Evolutionary conservation across 768 basidiomycete species (phyloP).

Genomic region (Macrolepiota albuminosa): DNA sequence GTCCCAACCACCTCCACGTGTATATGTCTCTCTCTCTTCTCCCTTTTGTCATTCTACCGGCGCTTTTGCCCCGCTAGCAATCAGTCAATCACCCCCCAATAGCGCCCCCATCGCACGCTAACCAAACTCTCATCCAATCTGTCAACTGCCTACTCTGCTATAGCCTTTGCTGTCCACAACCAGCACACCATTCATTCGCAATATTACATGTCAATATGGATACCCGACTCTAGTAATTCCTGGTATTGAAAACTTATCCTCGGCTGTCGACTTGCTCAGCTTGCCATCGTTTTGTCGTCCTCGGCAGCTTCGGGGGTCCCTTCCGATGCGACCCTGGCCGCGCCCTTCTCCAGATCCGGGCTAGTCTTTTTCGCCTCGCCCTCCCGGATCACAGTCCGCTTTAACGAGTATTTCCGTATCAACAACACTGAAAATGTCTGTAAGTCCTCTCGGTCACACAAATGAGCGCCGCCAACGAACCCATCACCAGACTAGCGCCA

Average conservation of each 20-base stretch:
- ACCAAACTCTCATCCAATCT: neutral
- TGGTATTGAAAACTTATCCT: slow-evolving; percentile 14
- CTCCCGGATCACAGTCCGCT: slow-evolving; percentile 41
- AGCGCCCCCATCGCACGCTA: too few relatives aligned
- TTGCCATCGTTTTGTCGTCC: slow-evolving; percentile 22
- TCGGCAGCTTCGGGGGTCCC: slow-evolving; percentile 10
- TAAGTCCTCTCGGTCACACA: neutral
- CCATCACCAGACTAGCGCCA: slow-evolving; percentile 47
- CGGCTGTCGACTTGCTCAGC: slow-evolving; percentile 13
- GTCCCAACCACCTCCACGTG: slow-evolving; percentile 14
- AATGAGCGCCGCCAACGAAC: slow-evolving; percentile 24
- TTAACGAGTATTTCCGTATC: slow-evolving; percentile 55
- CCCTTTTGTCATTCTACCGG: neutral
- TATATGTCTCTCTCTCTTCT: neutral
- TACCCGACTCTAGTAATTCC: neutral
- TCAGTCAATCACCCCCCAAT: neutral
- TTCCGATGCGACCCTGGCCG: slow-evolving; percentile 1
- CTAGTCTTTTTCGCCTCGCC: slow-evolving; percentile 28
- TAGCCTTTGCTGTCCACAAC: neutral
- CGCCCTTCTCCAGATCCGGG: slow-evolving; percentile 18
- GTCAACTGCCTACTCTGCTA: slow-evolving; percentile 8
- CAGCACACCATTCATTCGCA: neutral
- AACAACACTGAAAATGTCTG: slow-evolving; percentile 39
- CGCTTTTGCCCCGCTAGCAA: neutral
- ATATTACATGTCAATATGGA: neutral